phyloP scores from a whole-genome alignment of 192 early-diverging fungal genomes.

The Coemansia sp. region DNA sequence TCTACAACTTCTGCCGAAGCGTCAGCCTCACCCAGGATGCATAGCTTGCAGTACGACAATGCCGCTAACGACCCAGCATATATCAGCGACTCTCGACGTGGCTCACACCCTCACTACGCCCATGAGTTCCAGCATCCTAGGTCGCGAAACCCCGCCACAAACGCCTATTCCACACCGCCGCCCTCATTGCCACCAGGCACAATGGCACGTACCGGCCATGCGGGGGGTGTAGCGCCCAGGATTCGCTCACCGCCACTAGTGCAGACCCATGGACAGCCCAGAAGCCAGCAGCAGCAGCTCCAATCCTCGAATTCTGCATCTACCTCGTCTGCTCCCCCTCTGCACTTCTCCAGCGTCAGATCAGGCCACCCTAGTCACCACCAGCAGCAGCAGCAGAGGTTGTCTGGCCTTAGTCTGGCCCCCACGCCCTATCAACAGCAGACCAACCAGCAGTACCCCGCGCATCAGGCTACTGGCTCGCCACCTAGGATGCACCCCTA shows the following conservation, averaged over 20 bases:
- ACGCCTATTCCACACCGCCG: constrained; percentile 20
- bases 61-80: background rate
- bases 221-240: constrained; percentile 14
- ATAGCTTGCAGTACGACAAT: background rate
- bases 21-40: constrained; percentile 16
- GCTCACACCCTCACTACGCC: background rate
- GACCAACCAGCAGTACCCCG: constrained; percentile 16
- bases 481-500: constrained; percentile 21
- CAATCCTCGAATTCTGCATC: constrained; percentile 28
- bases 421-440: constrained; percentile 4
- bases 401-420: constrained; percentile 11
- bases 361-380: constrained; percentile 16
- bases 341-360: constrained; percentile 12
- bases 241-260: constrained; percentile 22
- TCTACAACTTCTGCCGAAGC: background rate
- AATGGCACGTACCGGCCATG: constrained; percentile 8
- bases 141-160: constrained; percentile 18
- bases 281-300: constrained; percentile 17
- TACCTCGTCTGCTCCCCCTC: constrained; percentile 23
- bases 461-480: constrained; percentile 19
- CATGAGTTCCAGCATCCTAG: constrained; percentile 16
- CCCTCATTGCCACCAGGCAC: constrained; percentile 19
- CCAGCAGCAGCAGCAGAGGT: constrained; percentile 19
- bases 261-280: constrained; percentile 6
- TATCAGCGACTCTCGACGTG: background rate